phyloP scores from a whole-genome alignment of 495 filamentous ascomycete genomes.

The Talaromyces ruber region DNA sequence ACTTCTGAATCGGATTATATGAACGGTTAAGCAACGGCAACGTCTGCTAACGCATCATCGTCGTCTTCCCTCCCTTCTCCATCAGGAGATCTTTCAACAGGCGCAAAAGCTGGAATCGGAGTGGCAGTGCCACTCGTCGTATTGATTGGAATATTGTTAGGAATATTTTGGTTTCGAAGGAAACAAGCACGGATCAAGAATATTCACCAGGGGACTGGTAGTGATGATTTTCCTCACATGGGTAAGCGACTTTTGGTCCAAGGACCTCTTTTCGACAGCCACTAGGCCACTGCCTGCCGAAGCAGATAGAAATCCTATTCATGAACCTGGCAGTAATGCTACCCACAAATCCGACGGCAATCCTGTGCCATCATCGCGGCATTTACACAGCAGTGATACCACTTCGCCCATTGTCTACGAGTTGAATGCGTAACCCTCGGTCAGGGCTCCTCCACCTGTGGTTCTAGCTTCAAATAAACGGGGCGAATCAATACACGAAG shows the following conservation, averaged over 20 bases:
- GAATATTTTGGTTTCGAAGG: neutral
- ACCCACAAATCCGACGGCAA: neutral
- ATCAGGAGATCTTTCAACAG: neutral
- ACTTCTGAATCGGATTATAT: too few relatives aligned
- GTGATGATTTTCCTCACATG: neutral
- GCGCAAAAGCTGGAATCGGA: neutral
- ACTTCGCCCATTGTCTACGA: neutral
- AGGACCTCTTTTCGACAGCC: neutral
- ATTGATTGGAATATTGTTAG: neutral
- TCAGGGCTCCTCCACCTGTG: neutral
- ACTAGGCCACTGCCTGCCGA: neutral
- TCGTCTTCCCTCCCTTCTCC: too few relatives aligned
- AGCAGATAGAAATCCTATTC: neutral
- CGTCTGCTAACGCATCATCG: too few relatives aligned
- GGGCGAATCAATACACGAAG: neutral
- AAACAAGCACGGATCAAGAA: neutral
- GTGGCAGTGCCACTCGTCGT: neutral
- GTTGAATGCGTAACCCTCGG: neutral
- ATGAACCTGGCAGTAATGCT: too few relatives aligned
- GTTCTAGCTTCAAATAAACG: neutral
- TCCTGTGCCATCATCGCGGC: neutral
- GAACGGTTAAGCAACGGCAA: too few relatives aligned
- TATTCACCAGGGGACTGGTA: neutral
- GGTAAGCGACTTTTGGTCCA: neutral
- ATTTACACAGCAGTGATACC: neutral